Conservation (phyloP, 306 rosid species). For the Quercus variabilis region DNA sequence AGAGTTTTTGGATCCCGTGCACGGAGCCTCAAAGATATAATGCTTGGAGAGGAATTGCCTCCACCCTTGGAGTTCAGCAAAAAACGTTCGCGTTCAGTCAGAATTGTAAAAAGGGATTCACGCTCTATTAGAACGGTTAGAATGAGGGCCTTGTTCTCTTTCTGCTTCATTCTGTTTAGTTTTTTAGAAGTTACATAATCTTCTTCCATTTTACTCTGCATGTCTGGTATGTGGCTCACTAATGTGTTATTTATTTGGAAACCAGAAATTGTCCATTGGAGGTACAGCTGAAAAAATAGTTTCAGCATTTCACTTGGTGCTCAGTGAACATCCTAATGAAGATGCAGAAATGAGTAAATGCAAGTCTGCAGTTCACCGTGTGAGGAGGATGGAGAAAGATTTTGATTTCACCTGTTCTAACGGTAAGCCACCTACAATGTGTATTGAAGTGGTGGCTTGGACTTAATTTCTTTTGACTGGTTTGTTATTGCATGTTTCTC, state of each 20-base stretch:
- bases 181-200: background rate
- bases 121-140: constrained; percentile 87
- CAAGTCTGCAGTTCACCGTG: constrained; percentile 67
- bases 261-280: constrained; percentile 82
- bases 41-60: constrained; percentile 80
- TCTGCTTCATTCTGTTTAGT: constrained; percentile 10
- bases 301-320: constrained; percentile 79
- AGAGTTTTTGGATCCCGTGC: constrained; percentile 81
- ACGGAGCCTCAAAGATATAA: constrained; percentile 60
- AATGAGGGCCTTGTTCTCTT: constrained; percentile 9
- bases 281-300: constrained; percentile 84
- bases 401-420: constrained; percentile 61
- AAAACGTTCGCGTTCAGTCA: constrained; percentile 75
- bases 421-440: constrained; percentile 41
- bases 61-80: constrained; percentile 68
- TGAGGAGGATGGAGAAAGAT: constrained; percentile 74
- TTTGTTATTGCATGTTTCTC: background rate
- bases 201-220: constrained; percentile 15
- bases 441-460: background rate
- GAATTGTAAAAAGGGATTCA: constrained; percentile 75
- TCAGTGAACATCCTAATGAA: constrained; percentile 69
- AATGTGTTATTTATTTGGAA: constrained; percentile 19
- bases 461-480: background rate
- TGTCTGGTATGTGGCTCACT: background rate
- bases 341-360: constrained; percentile 80